Evolutionary conservation across 2,329 filamentous ascomycete species (phyloP), one percentile per base, ranked within the genome.

Genomic region (Pestalotiopsis sp.): DNA sequence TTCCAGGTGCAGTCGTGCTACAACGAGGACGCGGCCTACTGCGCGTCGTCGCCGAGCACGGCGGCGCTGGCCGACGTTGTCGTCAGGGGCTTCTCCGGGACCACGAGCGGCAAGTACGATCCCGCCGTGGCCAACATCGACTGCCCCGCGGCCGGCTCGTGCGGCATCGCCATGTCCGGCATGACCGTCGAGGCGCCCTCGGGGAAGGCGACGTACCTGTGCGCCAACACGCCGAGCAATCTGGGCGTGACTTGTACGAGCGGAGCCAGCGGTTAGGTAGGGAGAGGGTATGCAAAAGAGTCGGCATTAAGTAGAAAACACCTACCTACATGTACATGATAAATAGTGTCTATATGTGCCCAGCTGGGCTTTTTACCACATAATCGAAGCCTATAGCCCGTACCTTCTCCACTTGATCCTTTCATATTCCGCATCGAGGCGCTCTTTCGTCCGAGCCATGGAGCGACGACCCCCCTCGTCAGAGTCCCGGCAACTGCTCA

Each of bases 1-100:
- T 77, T 83, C 70, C 82, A 83, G 69, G 81, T 85, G n/a, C 79
- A 83, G 71, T 83, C 78, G 67, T 84, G 82, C 68, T 85, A 83
- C 68, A 76, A 75, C 23, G 78, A 79, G 27, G 75, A 80, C 23
- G 74, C 67, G 0, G 69, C 68, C 9, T 82, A 83, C 66, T 84
- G 82, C 68, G 69, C 73, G 2, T 68, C 74, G 0, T 72, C 79
- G 65, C 80, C 80, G 2, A 78, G 78, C 4, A 76, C 75, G 41
- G 79, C 80, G 1, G 69, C 73, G 2, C 69, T 83, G 40, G 77
- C 74, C 0, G 80, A 72, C 14, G 75, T 83, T 4, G 71, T 77
- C 4, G 79, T 83, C 66, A 75, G 77, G 23, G 77, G 78, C 4
- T 80, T 83, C 65, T 76, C 74, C 4, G 82, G 83, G 0, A 80